Percentiles rank a stretch among this genome's conserved stretches.
These are phyloP conservation scores for Acephala macrosclerotiorum DNA, from an alignment of 2,329 filamentous ascomycete genomes.

Conservation along the genomic window DNA sequence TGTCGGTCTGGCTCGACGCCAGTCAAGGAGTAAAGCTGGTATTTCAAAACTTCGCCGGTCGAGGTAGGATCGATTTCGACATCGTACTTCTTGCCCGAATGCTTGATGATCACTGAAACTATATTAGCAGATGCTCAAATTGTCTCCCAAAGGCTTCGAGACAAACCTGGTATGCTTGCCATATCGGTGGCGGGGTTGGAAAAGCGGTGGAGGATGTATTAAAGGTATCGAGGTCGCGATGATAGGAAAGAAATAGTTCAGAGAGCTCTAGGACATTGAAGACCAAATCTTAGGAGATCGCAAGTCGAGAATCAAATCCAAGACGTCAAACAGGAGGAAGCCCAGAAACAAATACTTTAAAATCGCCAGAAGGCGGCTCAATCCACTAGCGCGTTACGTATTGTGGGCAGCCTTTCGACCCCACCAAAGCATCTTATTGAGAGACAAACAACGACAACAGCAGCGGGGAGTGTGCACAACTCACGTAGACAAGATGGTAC, in stretches of 20 bases:
- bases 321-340: constrained; percentile 11
- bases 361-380: constrained; percentile 18
- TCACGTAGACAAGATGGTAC: constrained; percentile 34
- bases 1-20: constrained; percentile 96
- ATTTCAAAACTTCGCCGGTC: constrained; percentile 93
- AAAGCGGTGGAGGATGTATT: constrained; percentile 26
- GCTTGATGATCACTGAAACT: constrained; percentile 83
- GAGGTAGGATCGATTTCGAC: constrained; percentile 87
- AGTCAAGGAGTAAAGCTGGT: constrained; percentile 93
- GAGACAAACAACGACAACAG: constrained; percentile 25
- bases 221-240: constrained; percentile 8
- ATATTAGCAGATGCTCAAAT: constrained; percentile 27
- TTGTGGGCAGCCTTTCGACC: constrained; percentile 26
- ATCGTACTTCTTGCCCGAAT: constrained; percentile 94
- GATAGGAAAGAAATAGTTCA: not conserved
- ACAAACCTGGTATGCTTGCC: constrained; percentile 45
- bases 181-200: constrained; percentile 40
- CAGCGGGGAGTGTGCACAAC: constrained; percentile 22
- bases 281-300: not conserved
- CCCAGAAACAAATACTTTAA: constrained; percentile 2
- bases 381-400: constrained; percentile 24
- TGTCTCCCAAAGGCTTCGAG: not conserved
- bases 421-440: constrained; percentile 35
- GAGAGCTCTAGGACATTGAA: not conserved
- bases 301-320: not conserved